Conservation (phyloP, 352 stramenopile species). For the Peronospora destructor region DNA sequence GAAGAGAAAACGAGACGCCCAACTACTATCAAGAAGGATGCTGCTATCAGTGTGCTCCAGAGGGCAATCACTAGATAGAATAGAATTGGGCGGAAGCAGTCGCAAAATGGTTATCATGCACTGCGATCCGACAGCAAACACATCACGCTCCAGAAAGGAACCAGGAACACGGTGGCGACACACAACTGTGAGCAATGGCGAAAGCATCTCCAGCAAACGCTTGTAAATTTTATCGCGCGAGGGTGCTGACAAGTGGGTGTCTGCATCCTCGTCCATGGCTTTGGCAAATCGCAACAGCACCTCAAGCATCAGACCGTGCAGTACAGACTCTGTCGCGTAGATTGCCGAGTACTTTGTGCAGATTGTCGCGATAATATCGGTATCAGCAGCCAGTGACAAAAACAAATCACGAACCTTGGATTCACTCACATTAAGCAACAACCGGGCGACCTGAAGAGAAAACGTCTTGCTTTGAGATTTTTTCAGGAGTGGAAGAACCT, state of each 20-base stretch:
- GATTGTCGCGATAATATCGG: conserved; percentile 40
- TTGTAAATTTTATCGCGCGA: conserved; percentile 34
- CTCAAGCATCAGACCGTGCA: conserved; percentile 43
- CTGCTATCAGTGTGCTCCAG: conserved; percentile 32
- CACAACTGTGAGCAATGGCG: conserved; percentile 40
- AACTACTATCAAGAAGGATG: conserved; percentile 38
- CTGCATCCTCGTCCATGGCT: conserved; percentile 8
- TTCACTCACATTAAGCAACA: conserved; percentile 44
- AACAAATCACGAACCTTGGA: conserved; percentile 48
- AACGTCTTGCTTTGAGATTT: conserved; percentile 26
- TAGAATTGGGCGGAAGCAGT: conserved; percentile 17
- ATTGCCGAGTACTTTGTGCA: conserved; percentile 38
- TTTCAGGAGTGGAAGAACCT: conserved; percentile 42
- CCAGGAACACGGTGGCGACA: conserved; percentile 47
- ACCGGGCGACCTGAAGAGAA: conserved; percentile 32
- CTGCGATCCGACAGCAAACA: conserved; percentile 32
- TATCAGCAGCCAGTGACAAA: conserved; percentile 50
- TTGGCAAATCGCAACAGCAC: conserved; percentile 33
- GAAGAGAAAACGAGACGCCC: conserved; percentile 51
- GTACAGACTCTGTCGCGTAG: conserved; percentile 35
- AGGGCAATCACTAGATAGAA: conserved; percentile 17
- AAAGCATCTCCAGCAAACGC: conserved; percentile 31
- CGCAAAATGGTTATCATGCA: conserved; percentile 34
- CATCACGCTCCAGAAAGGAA: conserved; percentile 41
- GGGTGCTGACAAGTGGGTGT: conserved; percentile 11